A percentile compares a stretch with the other conserved stretches of the same genome.
These are phyloP conservation scores for Leishmania amazonensis DNA, from an alignment of 208 protist species.

Conservation along the genomic window DNA sequence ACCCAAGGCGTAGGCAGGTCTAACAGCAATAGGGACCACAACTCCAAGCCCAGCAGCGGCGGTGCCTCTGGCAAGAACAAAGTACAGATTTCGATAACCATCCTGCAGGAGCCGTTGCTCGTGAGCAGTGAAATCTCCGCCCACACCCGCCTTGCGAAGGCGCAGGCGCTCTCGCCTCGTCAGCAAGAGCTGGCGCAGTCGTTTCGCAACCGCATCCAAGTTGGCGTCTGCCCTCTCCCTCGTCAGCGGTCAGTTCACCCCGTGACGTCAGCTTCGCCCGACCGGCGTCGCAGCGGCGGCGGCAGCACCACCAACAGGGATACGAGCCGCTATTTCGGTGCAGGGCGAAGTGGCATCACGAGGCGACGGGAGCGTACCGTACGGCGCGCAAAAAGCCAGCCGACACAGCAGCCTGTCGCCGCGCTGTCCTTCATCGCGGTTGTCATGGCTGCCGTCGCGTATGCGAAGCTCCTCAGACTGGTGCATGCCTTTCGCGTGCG, in stretches of 20 bases:
- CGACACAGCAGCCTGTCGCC: neutral
- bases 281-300: constrained; percentile 2
- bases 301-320: neutral
- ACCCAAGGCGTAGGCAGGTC: neutral
- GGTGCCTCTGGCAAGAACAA: neutral
- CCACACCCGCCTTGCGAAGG: neutral
- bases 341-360: constrained; percentile 18
- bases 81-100: too few relatives aligned
- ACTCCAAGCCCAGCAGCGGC: neutral
- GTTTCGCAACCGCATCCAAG: constrained; percentile 45
- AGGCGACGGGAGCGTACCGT: constrained; percentile 12
- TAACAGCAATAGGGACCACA: neutral
- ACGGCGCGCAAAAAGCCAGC: constrained; percentile 9
- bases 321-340: neutral
- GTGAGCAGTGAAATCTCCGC: constrained; percentile 3
- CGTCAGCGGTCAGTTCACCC: constrained; percentile 19
- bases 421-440: constrained; percentile 16
- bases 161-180: constrained; percentile 4
- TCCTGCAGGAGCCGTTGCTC: constrained; percentile 9
- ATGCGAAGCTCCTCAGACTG: constrained; percentile 33
- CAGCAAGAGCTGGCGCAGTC: constrained; percentile 37
- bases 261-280: neutral
- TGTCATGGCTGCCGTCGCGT: constrained; percentile 31
- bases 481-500: constrained; percentile 30
- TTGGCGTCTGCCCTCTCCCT: constrained; percentile 22